Evolutionary conservation across 1,284 basidiomycete genomes (phyloP).

Genomic region (Taiwanofungus camphoratus): DNA sequence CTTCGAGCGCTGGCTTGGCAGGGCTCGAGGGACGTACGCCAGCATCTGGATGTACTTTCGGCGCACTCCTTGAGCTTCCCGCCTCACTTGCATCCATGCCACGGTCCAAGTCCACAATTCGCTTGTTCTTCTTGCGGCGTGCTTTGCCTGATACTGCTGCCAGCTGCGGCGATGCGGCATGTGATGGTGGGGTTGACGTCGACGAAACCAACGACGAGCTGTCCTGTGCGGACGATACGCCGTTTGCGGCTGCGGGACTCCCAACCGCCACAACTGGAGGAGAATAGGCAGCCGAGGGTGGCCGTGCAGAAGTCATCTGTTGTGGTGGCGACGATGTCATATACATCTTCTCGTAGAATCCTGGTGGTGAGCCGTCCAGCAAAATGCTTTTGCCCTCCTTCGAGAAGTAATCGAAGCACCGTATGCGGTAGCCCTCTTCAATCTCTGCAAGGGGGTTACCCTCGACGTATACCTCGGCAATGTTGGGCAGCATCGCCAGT

Average conservation of each 20-base stretch:
- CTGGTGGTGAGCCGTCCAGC: conserved; percentile 71
- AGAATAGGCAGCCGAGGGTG: conserved; percentile 41
- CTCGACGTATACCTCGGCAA: conserved; percentile 73
- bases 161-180: conserved; percentile 36
- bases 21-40: conserved; percentile 11
- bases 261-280: conserved; percentile 58
- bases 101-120: conserved; percentile 65
- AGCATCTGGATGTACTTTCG: conserved; percentile 11
- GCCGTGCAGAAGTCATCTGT: conserved; percentile 47
- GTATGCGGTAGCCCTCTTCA: conserved; percentile 69
- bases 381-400: conserved; percentile 70
- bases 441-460: conserved; percentile 74
- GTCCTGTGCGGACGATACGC: conserved; percentile 28
- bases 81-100: conserved; percentile 29
- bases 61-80: conserved; percentile 22
- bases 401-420: conserved; percentile 79
- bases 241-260: conserved; percentile 18
- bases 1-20: background rate
- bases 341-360: conserved; percentile 72
- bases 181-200: conserved; percentile 37
- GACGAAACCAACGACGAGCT: conserved; percentile 29
- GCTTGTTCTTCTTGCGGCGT: conserved; percentile 54
- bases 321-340: conserved; percentile 43
- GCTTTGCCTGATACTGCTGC: conserved; percentile 36
- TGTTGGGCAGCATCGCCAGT: conserved; percentile 72